Percentiles rank a stretch among this genome's conserved stretches.
phyloP scores from a whole-genome alignment of 192 early-diverging fungal genomes.

The Gigaspora rosea region DNA sequence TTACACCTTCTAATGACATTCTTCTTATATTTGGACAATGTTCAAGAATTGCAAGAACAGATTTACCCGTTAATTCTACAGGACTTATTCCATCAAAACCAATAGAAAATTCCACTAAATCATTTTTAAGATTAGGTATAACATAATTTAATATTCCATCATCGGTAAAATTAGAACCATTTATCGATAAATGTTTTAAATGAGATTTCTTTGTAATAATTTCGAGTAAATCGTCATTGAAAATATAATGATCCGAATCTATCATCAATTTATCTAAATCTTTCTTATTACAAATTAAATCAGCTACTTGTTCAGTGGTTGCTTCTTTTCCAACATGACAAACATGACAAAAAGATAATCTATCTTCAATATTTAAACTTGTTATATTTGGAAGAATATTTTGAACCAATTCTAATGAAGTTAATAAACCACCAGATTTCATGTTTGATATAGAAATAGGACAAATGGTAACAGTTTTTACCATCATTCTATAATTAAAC shows the following conservation, averaged over 20 bases:
- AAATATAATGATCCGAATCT: conserved; percentile 27
- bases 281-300: background rate
- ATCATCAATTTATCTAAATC: background rate
- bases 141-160: conserved; percentile 21
- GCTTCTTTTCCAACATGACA: conserved; percentile 22
- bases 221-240: conserved; percentile 24
- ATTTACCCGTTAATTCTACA: background rate
- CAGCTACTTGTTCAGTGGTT: background rate
- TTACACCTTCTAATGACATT: conserved; percentile 9
- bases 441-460: conserved; percentile 32
- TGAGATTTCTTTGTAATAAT: background rate
- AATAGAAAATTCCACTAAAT: conserved; percentile 17
- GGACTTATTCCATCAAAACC: conserved; percentile 7
- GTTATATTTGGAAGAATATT: background rate
- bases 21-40: conserved; percentile 16
- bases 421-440: conserved; percentile 21
- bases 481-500: conserved; percentile 17
- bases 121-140: conserved; percentile 18
- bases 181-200: conserved; percentile 12
- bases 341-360: conserved; percentile 23
- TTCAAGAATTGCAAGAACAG: background rate
- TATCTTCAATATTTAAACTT: conserved; percentile 16
- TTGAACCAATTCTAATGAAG: conserved; percentile 5
- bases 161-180: conserved; percentile 25
- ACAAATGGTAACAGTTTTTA: conserved; percentile 25